Evolutionary conservation across 176 grass and related monocot species (phyloP).

Genomic region (Rhipidocladum racemiflorum): DNA sequence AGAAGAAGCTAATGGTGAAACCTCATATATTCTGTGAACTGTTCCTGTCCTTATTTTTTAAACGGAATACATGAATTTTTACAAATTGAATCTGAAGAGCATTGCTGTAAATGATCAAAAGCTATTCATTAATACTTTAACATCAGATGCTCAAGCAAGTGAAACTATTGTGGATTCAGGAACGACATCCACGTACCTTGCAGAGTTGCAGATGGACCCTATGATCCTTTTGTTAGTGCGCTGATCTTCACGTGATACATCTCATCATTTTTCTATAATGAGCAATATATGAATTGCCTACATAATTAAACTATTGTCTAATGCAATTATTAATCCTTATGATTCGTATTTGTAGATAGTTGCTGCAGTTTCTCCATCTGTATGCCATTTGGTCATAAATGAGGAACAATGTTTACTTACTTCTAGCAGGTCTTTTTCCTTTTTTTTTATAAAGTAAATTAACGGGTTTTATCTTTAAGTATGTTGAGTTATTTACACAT

Average conservation of each 20-base stretch:
- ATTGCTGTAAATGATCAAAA: too few relatives aligned
- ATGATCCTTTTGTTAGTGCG: slow-evolving; percentile 88
- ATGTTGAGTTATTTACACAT: slow-evolving; percentile 15
- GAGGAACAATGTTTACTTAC: slow-evolving; percentile 84
- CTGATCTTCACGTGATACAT: slow-evolving; percentile 41
- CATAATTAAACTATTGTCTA: neutral
- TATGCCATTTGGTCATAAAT: slow-evolving; percentile 50
- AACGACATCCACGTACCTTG: slow-evolving; percentile 84
- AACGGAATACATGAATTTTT: too few relatives aligned
- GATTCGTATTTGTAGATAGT: slow-evolving; percentile 54
- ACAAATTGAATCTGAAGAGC: too few relatives aligned
- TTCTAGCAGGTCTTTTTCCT: slow-evolving; percentile 61
- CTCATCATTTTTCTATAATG: neutral
- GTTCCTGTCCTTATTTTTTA: too few relatives aligned
- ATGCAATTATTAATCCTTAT: neutral
- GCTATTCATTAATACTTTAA: too few relatives aligned
- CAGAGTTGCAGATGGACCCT: slow-evolving; percentile 81
- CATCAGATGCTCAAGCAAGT: too few relatives aligned
- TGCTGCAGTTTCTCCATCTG: slow-evolving; percentile 57
- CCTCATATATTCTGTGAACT: too few relatives aligned
- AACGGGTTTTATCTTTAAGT: slow-evolving; percentile 7
- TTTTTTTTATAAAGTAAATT: slow-evolving; percentile 28
- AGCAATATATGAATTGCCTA: neutral
- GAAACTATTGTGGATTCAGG: too few relatives aligned
- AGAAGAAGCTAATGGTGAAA: too few relatives aligned